Evolutionary conservation across 805 yeast species (phyloP).

Genomic region (Metschnikowia continentalis): DNA sequence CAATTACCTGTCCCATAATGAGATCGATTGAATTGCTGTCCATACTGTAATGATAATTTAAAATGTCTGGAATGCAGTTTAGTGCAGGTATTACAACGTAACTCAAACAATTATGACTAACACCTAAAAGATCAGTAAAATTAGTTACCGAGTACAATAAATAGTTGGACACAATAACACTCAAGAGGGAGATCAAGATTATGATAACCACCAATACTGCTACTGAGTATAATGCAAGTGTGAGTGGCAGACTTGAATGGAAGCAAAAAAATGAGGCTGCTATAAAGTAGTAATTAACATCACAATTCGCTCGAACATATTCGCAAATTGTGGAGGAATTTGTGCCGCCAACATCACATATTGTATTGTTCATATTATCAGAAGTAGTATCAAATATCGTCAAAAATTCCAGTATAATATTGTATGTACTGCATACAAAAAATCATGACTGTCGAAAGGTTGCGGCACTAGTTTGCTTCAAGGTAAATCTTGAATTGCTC

Average conservation of each 20-base stretch:
- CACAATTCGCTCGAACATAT: constrained; percentile 19
- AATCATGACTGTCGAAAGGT: background rate
- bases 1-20: constrained; percentile 36
- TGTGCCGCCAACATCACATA: background rate
- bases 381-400: background rate
- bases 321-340: constrained; percentile 14
- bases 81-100: constrained; percentile 34
- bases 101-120: constrained; percentile 29
- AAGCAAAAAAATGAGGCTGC: constrained; percentile 31
- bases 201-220: constrained; percentile 1
- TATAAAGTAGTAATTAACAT: constrained; percentile 21
- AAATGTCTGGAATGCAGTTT: constrained; percentile 36
- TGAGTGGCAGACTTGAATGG: constrained; percentile 13
- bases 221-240: background rate
- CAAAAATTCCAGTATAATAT: background rate
- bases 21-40: constrained; percentile 27
- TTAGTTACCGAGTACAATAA: constrained; percentile 29
- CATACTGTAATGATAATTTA: constrained; percentile 32
- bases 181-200: constrained; percentile 21
- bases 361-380: constrained; percentile 5
- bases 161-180: constrained; percentile 33
- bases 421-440: background rate
- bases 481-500: constrained; percentile 1
- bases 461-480: background rate
- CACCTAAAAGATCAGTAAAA: constrained; percentile 20